Evolutionary conservation across 495 filamentous ascomycete genomes (phyloP).

Genomic region (Bacidia rubella): DNA sequence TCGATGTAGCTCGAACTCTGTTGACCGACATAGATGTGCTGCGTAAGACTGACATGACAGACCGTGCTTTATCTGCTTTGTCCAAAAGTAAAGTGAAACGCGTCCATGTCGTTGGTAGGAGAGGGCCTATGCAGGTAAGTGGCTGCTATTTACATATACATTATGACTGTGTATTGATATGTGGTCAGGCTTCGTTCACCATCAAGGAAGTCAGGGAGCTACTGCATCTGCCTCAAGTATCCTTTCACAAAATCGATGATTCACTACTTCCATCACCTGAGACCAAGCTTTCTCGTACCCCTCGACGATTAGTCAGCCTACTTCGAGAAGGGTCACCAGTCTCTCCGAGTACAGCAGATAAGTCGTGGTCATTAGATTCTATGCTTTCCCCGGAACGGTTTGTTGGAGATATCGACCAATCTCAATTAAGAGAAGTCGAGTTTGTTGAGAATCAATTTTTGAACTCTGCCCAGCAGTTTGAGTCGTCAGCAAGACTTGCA

Average conservation of each 20-base stretch:
- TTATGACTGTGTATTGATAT: conserved; percentile 6
- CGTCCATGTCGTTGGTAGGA: conserved; percentile 72
- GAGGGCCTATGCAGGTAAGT: conserved; percentile 71
- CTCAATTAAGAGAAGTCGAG: neutral
- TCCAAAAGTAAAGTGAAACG: conserved; percentile 59
- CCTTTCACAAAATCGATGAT: conserved; percentile 54
- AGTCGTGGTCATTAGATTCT: conserved; percentile 74
- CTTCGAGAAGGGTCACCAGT: conserved; percentile 56
- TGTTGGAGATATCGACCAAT: neutral
- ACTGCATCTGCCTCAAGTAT: conserved; percentile 58
- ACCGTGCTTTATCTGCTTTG: conserved; percentile 63
- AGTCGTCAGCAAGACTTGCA: conserved; percentile 27
- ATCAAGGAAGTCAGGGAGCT: conserved; percentile 87
- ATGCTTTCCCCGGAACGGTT: conserved; percentile 64
- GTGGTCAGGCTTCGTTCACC: conserved; percentile 65
- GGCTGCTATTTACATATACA: conserved; percentile 8
- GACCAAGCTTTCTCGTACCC: conserved; percentile 52
- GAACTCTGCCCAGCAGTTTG: conserved; percentile 30
- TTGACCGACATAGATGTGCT: conserved; percentile 58
- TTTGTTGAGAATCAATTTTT: conserved; percentile 52
- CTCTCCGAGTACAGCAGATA: conserved; percentile 32
- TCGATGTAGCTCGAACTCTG: conserved; percentile 85
- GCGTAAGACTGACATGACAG: conserved; percentile 74
- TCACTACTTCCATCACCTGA: conserved; percentile 48
- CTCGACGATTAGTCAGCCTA: conserved; percentile 65